Evolutionary conservation across 306 rosid species (phyloP), one percentile per base, ranked within the genome.

Genomic region (Cucurbita ficifolia): DNA sequence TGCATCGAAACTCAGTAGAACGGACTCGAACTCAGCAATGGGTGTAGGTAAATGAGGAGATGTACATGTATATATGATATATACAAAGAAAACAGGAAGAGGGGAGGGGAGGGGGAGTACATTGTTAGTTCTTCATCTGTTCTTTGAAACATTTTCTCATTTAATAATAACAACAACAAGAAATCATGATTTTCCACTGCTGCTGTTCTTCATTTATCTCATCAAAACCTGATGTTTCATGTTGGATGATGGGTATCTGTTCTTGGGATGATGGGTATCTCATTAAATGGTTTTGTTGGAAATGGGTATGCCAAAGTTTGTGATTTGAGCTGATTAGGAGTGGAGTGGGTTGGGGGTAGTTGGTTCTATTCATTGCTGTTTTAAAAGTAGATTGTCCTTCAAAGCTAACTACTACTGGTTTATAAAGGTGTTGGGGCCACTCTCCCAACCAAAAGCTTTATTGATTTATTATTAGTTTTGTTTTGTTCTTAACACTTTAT

Each of bases 41-140:
- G 61, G 9, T 70, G 75, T 71, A 16, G 61, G 48, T 71, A 10
- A 49, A 18, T 17, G 33, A 71, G 62, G 35, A 72, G 54, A 8
- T 51, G 76, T 52, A 72, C 76, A 72, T 72, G 76, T 53, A 72
- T 72, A 72, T 72, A 72, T 54, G 64, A 54, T 72, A 72, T 39
- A 72, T 72, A 72, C 64, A 35, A 17, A 59, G 9, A 2, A 14
- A 59, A 5, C 1, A 6, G 45, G 45, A 4, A 9, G 40, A 14
- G 61, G 3, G 45, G 8, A 1, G 22, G 46, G 75, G n/a, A 36
- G 75, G 59, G 51, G 40, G 64, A 72, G 40, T 72, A 55, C 63
- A 55, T 72, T 57, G 75, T n/a, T 42, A 69, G 33, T 16, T 49
- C 71, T 59, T 59, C 79, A 50, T 54, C 80, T 67, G 43, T 35